Evolutionary conservation across 257 asterid species (phyloP).

Genomic region (Solanum tarijense): DNA sequence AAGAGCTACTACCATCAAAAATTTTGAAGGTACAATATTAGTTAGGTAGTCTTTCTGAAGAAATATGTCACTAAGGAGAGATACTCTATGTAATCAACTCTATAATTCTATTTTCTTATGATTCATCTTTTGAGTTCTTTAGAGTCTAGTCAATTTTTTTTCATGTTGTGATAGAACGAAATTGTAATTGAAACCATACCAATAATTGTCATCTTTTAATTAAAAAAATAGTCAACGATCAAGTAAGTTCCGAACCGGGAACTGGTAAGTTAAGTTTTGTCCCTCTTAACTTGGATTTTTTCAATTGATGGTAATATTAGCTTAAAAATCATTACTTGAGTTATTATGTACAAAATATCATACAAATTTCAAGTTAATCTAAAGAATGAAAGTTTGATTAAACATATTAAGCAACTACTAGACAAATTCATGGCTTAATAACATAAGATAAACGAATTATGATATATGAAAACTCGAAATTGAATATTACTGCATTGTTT

Average conservation of each 20-base stretch:
- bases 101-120: background rate
- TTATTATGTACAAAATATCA: background rate
- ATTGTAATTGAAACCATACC: background rate
- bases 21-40: background rate
- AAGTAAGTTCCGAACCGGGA: background rate
- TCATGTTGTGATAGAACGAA: background rate
- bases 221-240: background rate
- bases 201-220: background rate
- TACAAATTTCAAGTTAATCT: background rate
- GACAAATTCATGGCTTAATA: background rate
- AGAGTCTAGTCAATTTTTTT: background rate
- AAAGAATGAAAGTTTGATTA: background rate
- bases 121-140: background rate
- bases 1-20: background rate
- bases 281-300: background rate
- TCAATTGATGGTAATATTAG: background rate
- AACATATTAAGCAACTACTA: background rate
- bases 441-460: too few species aligned
- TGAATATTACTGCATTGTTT: too few species aligned
- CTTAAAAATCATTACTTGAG: background rate
- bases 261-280: background rate
- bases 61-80: background rate
- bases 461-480: too few species aligned
- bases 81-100: background rate
- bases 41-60: background rate